Evolutionary conservation across 2,329 filamentous ascomycete genomes (phyloP), one percentile per base, ranked within the genome.

Genomic region (Fusarium miscanthi): DNA sequence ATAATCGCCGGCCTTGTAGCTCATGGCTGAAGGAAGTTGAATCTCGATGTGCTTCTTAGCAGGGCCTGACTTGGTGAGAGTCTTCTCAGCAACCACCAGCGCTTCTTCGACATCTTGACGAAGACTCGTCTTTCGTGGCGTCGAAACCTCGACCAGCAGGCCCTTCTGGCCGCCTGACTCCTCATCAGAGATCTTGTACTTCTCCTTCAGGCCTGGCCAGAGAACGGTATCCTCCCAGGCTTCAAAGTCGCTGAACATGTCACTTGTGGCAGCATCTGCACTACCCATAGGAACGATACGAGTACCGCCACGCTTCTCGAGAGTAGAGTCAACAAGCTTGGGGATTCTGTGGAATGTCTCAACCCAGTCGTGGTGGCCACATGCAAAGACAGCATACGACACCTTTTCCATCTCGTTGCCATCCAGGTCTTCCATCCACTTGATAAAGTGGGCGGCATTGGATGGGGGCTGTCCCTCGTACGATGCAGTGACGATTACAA

Each of bases 391-490:
- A 3, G 91, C 87, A 77, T 91, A 94, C 4, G 87, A 83, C 2
- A 91, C 86, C 12, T 85, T 86, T 13, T 88, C 82, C 27, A 93
- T 73, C 13, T 82, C 85, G 61, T 87, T 82, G 16, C 88, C 81
- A 17, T 76, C 83, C 10, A 76, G 21, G 7, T 63, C 66, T 71
- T 89, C 84, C 10, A 94, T 79, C 92, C 92, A 94, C 23, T 86
- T 82, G 30, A 91, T 86, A 74, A 94, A 94, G 53, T 89, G 86
- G 0, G 83, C 85, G 0, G 92, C 93, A 69, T 95, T 94, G 68
- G 93, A 91, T 0, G 92, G 89, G 0, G 93, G 91, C 60, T 93
- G 86, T 2, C 93, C 93, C 75, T 95, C 92, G 73, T 94, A 95
- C 2, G 89, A 91, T 1, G 92, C 87, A 1, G 90, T 90, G 69